Evolutionary conservation across 2,329 filamentous ascomycete species (phyloP), one percentile per base, ranked within the genome.

Genomic region (Clonostachys rhizophaga): DNA sequence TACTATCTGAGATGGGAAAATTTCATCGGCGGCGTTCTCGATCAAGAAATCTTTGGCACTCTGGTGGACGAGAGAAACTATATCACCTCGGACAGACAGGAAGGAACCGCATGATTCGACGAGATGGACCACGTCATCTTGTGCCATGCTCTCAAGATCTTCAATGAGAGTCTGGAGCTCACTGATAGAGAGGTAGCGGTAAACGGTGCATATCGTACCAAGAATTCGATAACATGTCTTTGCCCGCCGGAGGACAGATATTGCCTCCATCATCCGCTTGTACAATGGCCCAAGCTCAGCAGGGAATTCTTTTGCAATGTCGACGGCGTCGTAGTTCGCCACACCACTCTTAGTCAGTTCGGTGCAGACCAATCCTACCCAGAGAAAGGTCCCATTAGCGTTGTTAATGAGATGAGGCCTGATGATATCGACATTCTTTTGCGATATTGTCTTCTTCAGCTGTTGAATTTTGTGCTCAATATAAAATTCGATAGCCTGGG

Each of bases 11-110:
- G 5, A n/a, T 8, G 34, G 40, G 10, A 44, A 24, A n/a, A 47
- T 16, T 13, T 24, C 10, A 11, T 8, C 17, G 7, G 35, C 8
- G 16, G 14, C 40, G 13, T 16, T 6, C 13, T 41, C 2, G 7
- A 52, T 30, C 2, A 76, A 46, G 50, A 59, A 70, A 16, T 74
- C 70, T 49, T 71, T 70, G 0, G 68, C 71, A 5, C 69, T 72
- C 47, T 70, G 63, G 49, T 74, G 68, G 2, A 74, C 59, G 49
- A 71, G 63, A 40, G 56, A 63, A 6, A 73, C 42, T 1, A 33
- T 50, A 3, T 40, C 48, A 1, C 64, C 44, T 39, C 54, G 55
- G 34, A 68, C 13, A 2, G 58, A 67, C 1, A 74, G 53, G 44
- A 74, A 70, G 6, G 66, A 75, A 16, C 67, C 63, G 49, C 65